Conservation (phyloP, 2,329 filamentous ascomycete genomes). For the Colletotrichum musae region DNA sequence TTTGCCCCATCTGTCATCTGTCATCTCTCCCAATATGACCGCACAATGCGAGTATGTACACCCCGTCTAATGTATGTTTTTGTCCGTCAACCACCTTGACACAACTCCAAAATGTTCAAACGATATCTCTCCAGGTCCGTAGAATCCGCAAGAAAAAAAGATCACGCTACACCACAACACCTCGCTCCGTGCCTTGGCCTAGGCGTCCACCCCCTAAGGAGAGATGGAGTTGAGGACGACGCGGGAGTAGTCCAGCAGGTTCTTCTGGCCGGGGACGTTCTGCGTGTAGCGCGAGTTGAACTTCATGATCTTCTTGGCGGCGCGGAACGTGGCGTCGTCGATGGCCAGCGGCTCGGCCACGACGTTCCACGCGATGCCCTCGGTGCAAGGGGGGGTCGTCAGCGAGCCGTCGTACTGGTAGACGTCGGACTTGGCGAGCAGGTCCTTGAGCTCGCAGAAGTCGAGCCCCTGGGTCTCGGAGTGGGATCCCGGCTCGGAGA, state of each 20-base stretch:
- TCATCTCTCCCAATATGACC: too few relatives aligned
- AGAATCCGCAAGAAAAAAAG: neutral
- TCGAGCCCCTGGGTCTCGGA: conserved; percentile 55
- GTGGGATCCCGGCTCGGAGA: conserved; percentile 55
- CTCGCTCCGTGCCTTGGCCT: neutral
- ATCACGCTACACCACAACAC: neutral
- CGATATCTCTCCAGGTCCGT: neutral
- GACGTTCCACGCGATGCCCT: conserved; percentile 69
- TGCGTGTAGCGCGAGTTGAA: conserved; percentile 71
- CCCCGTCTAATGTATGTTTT: neutral
- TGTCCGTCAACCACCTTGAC: neutral
- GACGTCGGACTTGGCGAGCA: conserved; percentile 55
- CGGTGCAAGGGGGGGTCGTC: conserved; percentile 74
- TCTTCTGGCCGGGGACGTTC: conserved; percentile 60
- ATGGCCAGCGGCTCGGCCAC: conserved; percentile 63
- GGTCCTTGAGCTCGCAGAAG: conserved; percentile 56
- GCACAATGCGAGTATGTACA: neutral
- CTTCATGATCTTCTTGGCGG: conserved; percentile 66
- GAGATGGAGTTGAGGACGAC: conserved; percentile 26
- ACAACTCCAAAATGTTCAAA: neutral
- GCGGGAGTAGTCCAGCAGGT: conserved; percentile 52
- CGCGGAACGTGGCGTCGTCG: conserved; percentile 63
- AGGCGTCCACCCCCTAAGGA: neutral
- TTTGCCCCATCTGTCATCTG: too few relatives aligned
- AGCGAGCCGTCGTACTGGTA: conserved; percentile 71